phyloP scores from a whole-genome alignment of 83 land plant genomes.

The Picea abies region DNA sequence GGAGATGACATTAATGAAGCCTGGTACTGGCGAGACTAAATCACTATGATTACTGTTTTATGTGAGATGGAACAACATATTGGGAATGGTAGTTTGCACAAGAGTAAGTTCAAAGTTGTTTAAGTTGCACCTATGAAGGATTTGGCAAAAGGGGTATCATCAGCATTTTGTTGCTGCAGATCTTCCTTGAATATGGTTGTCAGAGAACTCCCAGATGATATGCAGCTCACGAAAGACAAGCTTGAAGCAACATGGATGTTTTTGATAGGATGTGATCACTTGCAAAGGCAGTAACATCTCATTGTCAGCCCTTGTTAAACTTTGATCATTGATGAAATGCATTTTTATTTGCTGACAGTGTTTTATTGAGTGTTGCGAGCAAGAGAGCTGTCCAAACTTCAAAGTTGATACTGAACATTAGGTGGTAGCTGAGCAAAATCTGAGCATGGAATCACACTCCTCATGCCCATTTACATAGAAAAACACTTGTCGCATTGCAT shows the following conservation, averaged over 20 bases:
- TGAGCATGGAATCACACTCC: no score
- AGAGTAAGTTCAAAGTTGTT: conserved; percentile 93
- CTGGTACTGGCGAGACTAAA: conserved; percentile 98
- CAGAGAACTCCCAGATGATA: conserved; percentile 96
- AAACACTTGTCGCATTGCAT: no score
- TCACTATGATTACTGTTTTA: conserved; percentile 96
- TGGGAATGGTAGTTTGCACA: conserved; percentile 86
- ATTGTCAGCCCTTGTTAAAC: conserved; percentile 88
- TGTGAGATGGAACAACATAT: conserved; percentile 92
- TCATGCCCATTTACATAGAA: no score
- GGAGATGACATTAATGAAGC: no score
- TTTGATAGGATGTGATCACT: conserved; percentile 99
- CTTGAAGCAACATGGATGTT: conserved; percentile 99
- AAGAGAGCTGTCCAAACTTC: no score
- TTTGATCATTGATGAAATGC: conserved; percentile 98
- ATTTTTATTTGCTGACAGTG: conserved; percentile 33
- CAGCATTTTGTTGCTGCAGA: conserved; percentile 77
- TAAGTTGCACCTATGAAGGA: conserved; percentile 99
- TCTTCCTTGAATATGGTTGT: conserved; percentile 85
- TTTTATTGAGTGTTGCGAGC: no score
- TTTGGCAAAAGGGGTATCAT: conserved; percentile 92
- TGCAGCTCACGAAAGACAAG: conserved; percentile 93
- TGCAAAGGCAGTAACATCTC: conserved; percentile 99
- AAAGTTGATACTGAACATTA: no score
- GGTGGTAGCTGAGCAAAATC: no score